These are phyloP conservation scores for Fistulifera solaris DNA, from an alignment of 108 stramenopile species.

Conservation along the genomic window DNA sequence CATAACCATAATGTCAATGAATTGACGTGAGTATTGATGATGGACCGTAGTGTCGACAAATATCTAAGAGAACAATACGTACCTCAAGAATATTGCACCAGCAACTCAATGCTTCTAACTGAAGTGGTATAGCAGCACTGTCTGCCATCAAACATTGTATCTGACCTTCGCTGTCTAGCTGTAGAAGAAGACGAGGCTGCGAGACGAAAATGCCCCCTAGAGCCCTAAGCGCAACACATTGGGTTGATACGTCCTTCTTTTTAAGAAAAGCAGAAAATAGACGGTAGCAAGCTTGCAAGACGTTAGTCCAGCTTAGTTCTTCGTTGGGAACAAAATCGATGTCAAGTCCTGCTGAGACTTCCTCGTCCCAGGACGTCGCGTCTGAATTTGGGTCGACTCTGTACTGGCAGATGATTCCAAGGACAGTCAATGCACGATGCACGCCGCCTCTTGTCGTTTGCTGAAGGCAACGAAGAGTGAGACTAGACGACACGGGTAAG, in stretches of 20 bases:
- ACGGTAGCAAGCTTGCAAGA: conserved; percentile 45
- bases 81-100: conserved; percentile 72
- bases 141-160: conserved; percentile 44
- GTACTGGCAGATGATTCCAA: conserved; percentile 65
- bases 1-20: not conserved
- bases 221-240: conserved; percentile 64
- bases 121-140: conserved; percentile 37
- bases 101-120: conserved; percentile 56
- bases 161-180: conserved; percentile 56
- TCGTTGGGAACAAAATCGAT: not conserved
- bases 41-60: not conserved
- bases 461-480: not conserved
- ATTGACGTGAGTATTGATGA: not conserved
- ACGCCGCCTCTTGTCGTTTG: conserved; percentile 32
- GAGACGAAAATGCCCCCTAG: conserved; percentile 70
- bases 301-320: conserved; percentile 21
- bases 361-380: conserved; percentile 14
- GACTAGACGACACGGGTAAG: conserved; percentile 11
- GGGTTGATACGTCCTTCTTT: conserved; percentile 51
- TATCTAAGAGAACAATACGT: not conserved
- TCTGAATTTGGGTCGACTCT: conserved; percentile 11
- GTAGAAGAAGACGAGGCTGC: conserved; percentile 64
- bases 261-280: conserved; percentile 47
- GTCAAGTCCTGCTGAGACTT: conserved; percentile 6
- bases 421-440: conserved; percentile 50